These are phyloP conservation scores for Kockiozyma suomiensis DNA, from an alignment of 805 yeast genomes.

Conservation along the genomic window DNA sequence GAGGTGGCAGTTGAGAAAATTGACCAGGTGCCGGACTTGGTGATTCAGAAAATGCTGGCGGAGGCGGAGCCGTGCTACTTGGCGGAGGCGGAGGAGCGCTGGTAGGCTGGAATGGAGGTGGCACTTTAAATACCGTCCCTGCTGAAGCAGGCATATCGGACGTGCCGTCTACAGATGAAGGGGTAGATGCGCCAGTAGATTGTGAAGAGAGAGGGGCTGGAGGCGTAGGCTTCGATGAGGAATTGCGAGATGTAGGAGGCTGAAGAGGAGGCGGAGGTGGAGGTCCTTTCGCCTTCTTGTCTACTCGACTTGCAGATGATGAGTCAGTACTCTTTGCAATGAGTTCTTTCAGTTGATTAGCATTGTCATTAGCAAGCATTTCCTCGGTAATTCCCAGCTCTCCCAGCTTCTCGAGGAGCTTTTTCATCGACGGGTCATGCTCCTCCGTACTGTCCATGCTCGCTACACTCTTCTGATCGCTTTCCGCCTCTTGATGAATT, in stretches of 20 bases:
- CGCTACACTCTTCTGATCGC: constrained; percentile 24
- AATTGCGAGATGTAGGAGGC: constrained; percentile 18
- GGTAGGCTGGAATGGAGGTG: constrained; percentile 30
- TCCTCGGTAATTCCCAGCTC: constrained; percentile 81
- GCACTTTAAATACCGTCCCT: constrained; percentile 31
- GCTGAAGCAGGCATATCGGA: constrained; percentile 38
- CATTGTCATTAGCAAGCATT: constrained; percentile 76
- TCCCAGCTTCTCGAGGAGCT: constrained; percentile 70
- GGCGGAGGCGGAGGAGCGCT: constrained; percentile 10
- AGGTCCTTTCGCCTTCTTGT: constrained; percentile 35
- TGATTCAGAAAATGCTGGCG: constrained; percentile 7
- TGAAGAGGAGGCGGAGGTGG: constrained; percentile 33
- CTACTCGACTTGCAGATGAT: constrained; percentile 52
- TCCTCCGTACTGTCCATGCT: constrained; percentile 49
- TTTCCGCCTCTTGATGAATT: constrained; percentile 15
- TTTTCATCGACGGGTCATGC: constrained; percentile 60
- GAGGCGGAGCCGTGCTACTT: neutral
- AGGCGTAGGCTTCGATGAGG: constrained; percentile 40
- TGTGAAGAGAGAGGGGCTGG: constrained; percentile 18
- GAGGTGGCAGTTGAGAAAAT: no score
- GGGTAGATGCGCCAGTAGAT: constrained; percentile 16
- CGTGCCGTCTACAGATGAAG: neutral
- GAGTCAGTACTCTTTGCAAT: constrained; percentile 71
- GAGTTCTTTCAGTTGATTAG: constrained; percentile 79
- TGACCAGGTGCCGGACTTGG: constrained; percentile 30